A percentile compares a stretch with the other conserved stretches of the same genome.
These are phyloP conservation scores for Curvularia sp. DNA, from an alignment of 2,329 filamentous ascomycete species.

Conservation along the genomic window DNA sequence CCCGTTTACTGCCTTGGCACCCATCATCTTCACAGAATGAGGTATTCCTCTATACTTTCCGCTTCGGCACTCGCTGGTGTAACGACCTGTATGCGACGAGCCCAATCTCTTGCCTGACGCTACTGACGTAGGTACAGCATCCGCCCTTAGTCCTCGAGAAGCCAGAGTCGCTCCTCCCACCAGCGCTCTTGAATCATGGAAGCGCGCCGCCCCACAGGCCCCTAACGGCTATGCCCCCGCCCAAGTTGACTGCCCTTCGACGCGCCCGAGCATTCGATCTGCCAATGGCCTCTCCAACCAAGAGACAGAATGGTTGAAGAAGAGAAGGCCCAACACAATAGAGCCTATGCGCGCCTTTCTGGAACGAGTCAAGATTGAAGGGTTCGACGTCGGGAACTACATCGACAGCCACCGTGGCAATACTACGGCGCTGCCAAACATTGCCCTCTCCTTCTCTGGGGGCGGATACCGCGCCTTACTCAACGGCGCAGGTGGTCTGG, in stretches of 20 bases:
- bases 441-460: constrained; percentile 80
- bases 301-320: constrained; percentile 77
- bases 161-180: constrained; percentile 28
- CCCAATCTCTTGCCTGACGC: constrained; percentile 2
- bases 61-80: constrained; percentile 41
- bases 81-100: constrained; percentile 38
- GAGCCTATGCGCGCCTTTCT: constrained; percentile 79
- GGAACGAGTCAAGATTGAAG: constrained; percentile 73
- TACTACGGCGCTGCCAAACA: constrained; percentile 66
- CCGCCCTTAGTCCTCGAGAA: constrained; percentile 34
- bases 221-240: constrained; percentile 76
- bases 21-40: constrained; percentile 32
- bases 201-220: constrained; percentile 61
- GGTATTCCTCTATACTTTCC: constrained; percentile 35
- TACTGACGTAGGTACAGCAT: constrained; percentile 39
- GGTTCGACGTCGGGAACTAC: constrained; percentile 78
- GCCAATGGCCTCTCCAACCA: constrained; percentile 69
- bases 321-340: constrained; percentile 75
- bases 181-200: constrained; percentile 32
- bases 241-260: constrained; percentile 71
- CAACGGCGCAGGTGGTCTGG: constrained; percentile 80
- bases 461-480: constrained; percentile 88
- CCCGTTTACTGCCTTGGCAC: constrained; percentile 3
- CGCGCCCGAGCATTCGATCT: constrained; percentile 71
- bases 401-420: constrained; percentile 67